Base-by-base conservation (phyloP, 192 early-diverging fungal genomes). In the Coemansia sp. region DNA sequence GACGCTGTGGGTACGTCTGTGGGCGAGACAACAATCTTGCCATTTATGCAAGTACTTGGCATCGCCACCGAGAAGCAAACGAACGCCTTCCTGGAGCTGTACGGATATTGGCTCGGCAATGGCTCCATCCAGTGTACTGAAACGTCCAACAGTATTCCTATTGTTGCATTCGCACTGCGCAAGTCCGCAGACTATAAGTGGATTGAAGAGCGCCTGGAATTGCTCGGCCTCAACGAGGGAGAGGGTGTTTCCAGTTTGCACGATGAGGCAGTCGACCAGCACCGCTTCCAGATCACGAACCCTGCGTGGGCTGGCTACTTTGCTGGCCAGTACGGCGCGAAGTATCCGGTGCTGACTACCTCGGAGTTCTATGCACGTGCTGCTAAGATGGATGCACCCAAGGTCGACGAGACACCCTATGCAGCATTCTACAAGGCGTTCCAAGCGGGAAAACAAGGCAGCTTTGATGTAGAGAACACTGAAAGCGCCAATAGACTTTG, bases 61-160 rank as follows among this genome's bases (percentile, higher is more conserved):
- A 45, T 77, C 28, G 13, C 37, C 10, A 68, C 66, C n/a, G 52
- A 48, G 13, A 52, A 62, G 45, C 29, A 65, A 30, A 28, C 40
- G 2, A 52, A 42, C 15, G 69, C 75, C 13, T 77, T 77, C 51
- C 53, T 77, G 46, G 66, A 71, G 67, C 59, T 77, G 23, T 77
- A 72, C 39, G 75, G 75, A 1, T 72, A 64, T 52, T 77, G 75
- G 75, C 33, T 77, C 4, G 48, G 31, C 23, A 40, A 20, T 18
- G 67, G 67, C 28, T 7, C 20, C 10, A 29, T 68, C 5, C 2
- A n/a, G 13, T 13, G 5, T 3, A 9, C 40, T 18, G 55, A n/a
- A 21, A 6, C 18, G 31, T 2, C n/a, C 10, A 21, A 16, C 42
- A n/a, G n/a, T 8, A n/a, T 21, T 10, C 60, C 43, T 33, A 7